Conservation (phyloP, 495 filamentous ascomycete species). For the Daldinia caldariorum region DNA sequence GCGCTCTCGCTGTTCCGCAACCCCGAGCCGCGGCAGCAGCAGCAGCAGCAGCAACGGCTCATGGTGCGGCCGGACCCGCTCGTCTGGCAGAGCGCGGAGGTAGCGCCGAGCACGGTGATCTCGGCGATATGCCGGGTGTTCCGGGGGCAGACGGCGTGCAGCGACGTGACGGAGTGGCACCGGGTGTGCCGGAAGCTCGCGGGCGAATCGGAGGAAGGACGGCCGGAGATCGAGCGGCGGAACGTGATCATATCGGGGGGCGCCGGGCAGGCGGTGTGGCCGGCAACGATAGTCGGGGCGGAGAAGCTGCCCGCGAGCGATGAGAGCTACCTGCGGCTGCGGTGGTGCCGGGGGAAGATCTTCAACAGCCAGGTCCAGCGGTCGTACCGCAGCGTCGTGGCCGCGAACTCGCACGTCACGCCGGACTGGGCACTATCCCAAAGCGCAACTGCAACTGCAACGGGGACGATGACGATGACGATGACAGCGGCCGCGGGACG, state of each 20-base stretch:
- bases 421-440: not conserved
- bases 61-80: constrained; percentile 22
- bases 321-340: constrained; percentile 27
- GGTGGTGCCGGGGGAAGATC: constrained; percentile 15
- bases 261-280: constrained; percentile 16
- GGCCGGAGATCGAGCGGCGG: not conserved
- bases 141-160: constrained; percentile 1
- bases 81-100: constrained; percentile 1
- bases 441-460: not conserved
- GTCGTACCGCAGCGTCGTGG: not conserved
- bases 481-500: too few relatives aligned
- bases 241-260: constrained; percentile 9
- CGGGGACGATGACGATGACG: not conserved
- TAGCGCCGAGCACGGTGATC: constrained; percentile 23
- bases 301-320: not conserved
- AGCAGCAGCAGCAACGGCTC: too few relatives aligned
- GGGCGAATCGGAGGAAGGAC: not conserved
- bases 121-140: constrained; percentile 12
- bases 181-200: constrained; percentile 22
- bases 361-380: not conserved
- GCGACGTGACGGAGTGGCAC: constrained; percentile 31
- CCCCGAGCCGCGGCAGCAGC: too few relatives aligned
- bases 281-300: not conserved
- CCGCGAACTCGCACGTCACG: constrained; percentile 4
- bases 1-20: constrained; percentile 20